These are phyloP conservation scores for Castanea sativa DNA, from an alignment of 306 rosid genomes.

Conservation along the genomic window DNA sequence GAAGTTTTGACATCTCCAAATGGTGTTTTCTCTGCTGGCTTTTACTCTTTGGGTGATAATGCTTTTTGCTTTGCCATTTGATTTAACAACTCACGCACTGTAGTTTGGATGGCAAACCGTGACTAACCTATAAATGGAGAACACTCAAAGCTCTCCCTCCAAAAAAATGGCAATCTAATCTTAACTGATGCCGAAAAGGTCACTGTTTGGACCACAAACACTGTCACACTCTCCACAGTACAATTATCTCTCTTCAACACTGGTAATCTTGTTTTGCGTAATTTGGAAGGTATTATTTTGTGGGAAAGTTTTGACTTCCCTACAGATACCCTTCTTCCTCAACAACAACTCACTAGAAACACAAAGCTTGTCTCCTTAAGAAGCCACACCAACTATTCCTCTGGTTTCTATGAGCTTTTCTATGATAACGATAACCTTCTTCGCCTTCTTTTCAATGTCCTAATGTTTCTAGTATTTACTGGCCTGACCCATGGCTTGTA, in stretches of 20 bases:
- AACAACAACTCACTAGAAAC: slow-evolving; percentile 35
- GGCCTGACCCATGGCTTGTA: slow-evolving; percentile 48
- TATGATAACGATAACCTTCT: slow-evolving; percentile 49
- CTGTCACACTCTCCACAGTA: no score
- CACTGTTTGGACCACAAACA: no score
- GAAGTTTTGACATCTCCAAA: slow-evolving; percentile 32
- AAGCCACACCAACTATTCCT: slow-evolving; percentile 43
- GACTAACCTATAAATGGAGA: no score
- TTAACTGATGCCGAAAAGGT: no score
- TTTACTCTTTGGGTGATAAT: slow-evolving; percentile 23
- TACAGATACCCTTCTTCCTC: slow-evolving; percentile 49
- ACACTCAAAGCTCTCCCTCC: no score
- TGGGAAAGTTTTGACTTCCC: slow-evolving; percentile 60
- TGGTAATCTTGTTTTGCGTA: slow-evolving; percentile 31
- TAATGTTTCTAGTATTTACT: slow-evolving; percentile 50
- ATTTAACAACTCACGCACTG: no score
- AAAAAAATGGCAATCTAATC: no score
- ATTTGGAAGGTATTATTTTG: neutral
- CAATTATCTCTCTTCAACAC: slow-evolving; percentile 27
- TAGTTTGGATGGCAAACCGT: no score
- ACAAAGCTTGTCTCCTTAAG: slow-evolving; percentile 42
- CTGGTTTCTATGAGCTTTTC: slow-evolving; percentile 47
- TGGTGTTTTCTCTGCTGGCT: slow-evolving; percentile 49
- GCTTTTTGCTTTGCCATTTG: no score
- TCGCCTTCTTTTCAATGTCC: slow-evolving; percentile 47